phyloP scores from a whole-genome alignment of 495 filamentous ascomycete genomes.

The Clavariopsis aquatica region DNA sequence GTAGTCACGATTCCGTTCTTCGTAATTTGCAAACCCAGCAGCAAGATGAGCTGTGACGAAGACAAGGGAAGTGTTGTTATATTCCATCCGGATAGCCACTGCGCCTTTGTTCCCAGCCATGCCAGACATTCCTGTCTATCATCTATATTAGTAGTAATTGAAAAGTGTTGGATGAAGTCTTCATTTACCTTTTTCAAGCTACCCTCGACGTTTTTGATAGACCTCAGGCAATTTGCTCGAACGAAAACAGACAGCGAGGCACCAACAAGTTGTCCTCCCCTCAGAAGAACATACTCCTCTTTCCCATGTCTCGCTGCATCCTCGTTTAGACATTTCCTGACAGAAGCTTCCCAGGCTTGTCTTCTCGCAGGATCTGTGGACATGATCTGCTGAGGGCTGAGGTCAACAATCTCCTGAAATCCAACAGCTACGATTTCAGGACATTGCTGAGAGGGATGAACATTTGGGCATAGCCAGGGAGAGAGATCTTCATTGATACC shows the following conservation, averaged over 20 bases:
- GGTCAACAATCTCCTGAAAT: conserved; percentile 96
- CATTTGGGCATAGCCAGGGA: conserved; percentile 72
- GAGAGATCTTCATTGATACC: conserved; percentile 79
- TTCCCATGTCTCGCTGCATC: conserved; percentile 61
- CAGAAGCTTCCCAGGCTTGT: conserved; percentile 81
- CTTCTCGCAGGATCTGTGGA: conserved; percentile 88
- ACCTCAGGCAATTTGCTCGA: conserved; percentile 68
- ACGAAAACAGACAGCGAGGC: conserved; percentile 90
- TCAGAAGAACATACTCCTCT: conserved; percentile 82
- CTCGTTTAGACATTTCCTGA: conserved; percentile 72
- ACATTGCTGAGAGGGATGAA: conserved; percentile 53
- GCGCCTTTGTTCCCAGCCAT: conserved; percentile 98
- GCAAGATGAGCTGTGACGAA: conserved; percentile 97
- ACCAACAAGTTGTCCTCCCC: conserved; percentile 93
- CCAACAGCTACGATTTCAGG: conserved; percentile 85
- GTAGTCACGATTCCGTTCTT: conserved; percentile 93
- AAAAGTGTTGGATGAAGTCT: neutral
- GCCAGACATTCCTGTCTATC: conserved; percentile 85
- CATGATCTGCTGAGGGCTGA: conserved; percentile 99
- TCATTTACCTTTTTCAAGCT: conserved; percentile 76
- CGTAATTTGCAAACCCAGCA: conserved; percentile 95
- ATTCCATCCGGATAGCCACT: conserved; percentile 94
- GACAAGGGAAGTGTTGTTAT: conserved; percentile 87
- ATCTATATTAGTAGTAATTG: conserved; percentile 5
- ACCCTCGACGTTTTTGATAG: conserved; percentile 96